phyloP scores from a whole-genome alignment of 1,139 yeast species.

The Kluyveromyces sp. region DNA sequence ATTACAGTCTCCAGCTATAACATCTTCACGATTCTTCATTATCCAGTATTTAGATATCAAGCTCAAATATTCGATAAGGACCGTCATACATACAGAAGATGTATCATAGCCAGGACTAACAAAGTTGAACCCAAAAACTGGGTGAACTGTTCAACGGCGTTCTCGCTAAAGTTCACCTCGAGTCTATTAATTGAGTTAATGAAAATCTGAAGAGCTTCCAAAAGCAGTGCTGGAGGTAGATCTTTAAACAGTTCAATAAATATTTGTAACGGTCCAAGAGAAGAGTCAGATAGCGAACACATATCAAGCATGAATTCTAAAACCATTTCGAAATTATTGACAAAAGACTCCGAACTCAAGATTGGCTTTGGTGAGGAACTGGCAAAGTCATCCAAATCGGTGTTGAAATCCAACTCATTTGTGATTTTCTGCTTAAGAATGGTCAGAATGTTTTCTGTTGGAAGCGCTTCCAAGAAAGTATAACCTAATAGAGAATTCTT shows the following conservation, averaged over 20 bases:
- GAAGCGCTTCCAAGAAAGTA: neutral
- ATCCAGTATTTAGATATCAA: conserved; percentile 17
- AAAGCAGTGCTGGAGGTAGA: neutral
- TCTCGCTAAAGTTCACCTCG: neutral
- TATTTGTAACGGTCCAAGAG: neutral
- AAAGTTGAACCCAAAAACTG: conserved; percentile 20
- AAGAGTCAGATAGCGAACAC: neutral
- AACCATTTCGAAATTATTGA: neutral
- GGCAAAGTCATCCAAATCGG: neutral
- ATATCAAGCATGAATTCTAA: neutral
- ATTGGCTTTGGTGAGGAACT: neutral
- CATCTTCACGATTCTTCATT: neutral
- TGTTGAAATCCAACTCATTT: neutral
- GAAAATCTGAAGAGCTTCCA: conserved; percentile 1
- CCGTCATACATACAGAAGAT: conserved; percentile 15
- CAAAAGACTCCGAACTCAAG: neutral
- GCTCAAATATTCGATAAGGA: conserved; percentile 15
- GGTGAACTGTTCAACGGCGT: conserved; percentile 14
- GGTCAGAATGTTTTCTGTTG: neutral
- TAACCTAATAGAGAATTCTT: neutral
- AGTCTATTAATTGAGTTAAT: neutral
- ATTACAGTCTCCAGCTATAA: conserved; percentile 19
- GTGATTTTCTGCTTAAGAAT: neutral
- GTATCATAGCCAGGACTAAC: conserved; percentile 18
- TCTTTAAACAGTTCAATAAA: neutral